These are phyloP conservation scores for Amaranthus tricolor DNA, from an alignment of 179 eudicot species.

Conservation along the genomic window DNA sequence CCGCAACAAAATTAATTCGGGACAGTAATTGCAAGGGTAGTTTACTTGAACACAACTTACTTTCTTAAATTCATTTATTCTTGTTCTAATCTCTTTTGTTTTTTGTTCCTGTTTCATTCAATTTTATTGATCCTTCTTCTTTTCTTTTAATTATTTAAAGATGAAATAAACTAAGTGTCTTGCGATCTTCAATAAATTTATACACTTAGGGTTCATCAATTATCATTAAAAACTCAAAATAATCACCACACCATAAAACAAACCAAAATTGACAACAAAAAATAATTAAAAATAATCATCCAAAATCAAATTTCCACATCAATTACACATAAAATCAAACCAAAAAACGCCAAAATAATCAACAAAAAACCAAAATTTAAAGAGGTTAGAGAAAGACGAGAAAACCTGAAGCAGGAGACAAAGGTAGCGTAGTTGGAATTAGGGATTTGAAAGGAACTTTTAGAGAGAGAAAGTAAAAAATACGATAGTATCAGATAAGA, in stretches of 20 bases:
- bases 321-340: neutral
- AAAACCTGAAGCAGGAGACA: neutral
- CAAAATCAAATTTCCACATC: neutral
- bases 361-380: neutral
- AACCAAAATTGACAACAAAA: neutral
- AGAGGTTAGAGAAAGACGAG: neutral
- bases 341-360: neutral
- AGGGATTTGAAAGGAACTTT: constrained; percentile 3
- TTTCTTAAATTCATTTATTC: no score
- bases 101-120: no score
- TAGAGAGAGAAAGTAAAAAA: neutral
- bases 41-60: no score
- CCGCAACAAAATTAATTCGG: no score
- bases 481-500: neutral
- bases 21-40: no score
- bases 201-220: neutral
- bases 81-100: no score
- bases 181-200: neutral
- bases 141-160: neutral
- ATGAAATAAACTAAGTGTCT: neutral
- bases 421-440: neutral
- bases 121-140: neutral
- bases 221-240: neutral
- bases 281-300: neutral
- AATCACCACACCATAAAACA: neutral